A percentile compares a stretch with the other conserved stretches of the same genome.
These are phyloP conservation scores for Durio zibethinus DNA, from an alignment of 345 rosid genomes.

Conservation along the genomic window DNA sequence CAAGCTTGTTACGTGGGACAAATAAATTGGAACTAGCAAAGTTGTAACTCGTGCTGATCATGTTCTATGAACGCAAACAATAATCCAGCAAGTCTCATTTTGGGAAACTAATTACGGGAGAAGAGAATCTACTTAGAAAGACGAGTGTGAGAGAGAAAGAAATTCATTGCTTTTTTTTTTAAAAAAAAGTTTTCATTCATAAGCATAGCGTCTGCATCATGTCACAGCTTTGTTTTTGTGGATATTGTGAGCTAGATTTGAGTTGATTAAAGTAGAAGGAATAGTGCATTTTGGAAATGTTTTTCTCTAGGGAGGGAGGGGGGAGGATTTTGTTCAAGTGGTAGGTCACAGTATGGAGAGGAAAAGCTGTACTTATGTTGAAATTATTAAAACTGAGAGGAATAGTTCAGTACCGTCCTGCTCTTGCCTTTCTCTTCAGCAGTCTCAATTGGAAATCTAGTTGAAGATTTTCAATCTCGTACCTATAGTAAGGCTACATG, in stretches of 20 bases:
- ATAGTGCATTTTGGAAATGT: conserved; percentile 4
- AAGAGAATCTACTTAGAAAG: neutral
- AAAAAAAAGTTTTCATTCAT: conserved; percentile 11
- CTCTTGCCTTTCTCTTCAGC: conserved; percentile 5
- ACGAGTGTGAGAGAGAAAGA: neutral
- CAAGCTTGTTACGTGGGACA: neutral
- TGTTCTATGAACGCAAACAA: neutral
- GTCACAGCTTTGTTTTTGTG: neutral
- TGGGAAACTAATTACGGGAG: neutral
- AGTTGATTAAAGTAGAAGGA: conserved; percentile 2
- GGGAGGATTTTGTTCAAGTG: neutral
- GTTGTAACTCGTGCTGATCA: neutral
- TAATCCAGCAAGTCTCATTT: neutral
- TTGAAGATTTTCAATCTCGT: conserved; percentile 5
- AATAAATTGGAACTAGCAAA: neutral
- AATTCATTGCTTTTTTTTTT: neutral
- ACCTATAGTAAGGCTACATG: conserved; percentile 12
- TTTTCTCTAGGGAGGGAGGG: neutral
- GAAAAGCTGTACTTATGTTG: too few relatives aligned
- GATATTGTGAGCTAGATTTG: neutral
- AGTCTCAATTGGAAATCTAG: conserved; percentile 20
- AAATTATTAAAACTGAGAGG: neutral
- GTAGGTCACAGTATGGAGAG: neutral
- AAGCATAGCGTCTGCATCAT: conserved; percentile 4
- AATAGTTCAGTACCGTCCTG: conserved; percentile 20